Evolutionary conservation across 768 basidiomycete species (phyloP), one percentile per base, ranked within the genome.

Genomic region (Lentinula raphanica): DNA sequence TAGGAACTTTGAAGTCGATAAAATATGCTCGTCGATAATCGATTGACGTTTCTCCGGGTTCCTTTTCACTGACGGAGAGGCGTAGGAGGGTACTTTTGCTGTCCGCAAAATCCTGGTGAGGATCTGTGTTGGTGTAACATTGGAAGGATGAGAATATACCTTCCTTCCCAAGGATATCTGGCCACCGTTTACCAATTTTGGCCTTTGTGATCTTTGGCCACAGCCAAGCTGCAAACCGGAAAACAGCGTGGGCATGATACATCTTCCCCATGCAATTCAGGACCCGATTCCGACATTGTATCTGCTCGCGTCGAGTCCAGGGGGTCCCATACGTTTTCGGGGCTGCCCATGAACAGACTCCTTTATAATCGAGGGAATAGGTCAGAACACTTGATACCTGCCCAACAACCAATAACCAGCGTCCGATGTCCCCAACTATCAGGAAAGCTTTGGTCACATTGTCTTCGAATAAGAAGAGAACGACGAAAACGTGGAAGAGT

Each of bases 331-430:
- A 56, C 2, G 23, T 23, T 31, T 56, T 40, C 12, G 54, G 54
- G 13, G 54, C 27, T 19, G 54, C 54, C 54, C 54, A 56, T 25
- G 54, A 23, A 28, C 40, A 56, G 8, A 56, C 42, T 6, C 54
- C 54, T 35, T 56, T 56, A 45, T 45, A 56, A 28, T 56, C 42
- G 23, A 56, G 54, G 23, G 54, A 56, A 28, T 56, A 56, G 28
- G 54, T 56, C 38, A 56, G 27, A 29, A 56, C 29, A 28, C 54
- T 56, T 21, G 54, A 35, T 7, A 45, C 28, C 32, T 56, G 54
- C 9, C 54, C 54, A 21, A 56, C 45, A 13, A 56, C 55, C 3
- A 56, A 32, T n/a, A 46, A 4, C 55, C 55, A 56, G 3, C 55
- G 55, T 23, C 55, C 55, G 36, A 56, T 48, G 19, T 56, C 55